These are phyloP conservation scores for Pseudoperonospora humuli DNA, from an alignment of 352 stramenopile genomes.

Conservation along the genomic window DNA sequence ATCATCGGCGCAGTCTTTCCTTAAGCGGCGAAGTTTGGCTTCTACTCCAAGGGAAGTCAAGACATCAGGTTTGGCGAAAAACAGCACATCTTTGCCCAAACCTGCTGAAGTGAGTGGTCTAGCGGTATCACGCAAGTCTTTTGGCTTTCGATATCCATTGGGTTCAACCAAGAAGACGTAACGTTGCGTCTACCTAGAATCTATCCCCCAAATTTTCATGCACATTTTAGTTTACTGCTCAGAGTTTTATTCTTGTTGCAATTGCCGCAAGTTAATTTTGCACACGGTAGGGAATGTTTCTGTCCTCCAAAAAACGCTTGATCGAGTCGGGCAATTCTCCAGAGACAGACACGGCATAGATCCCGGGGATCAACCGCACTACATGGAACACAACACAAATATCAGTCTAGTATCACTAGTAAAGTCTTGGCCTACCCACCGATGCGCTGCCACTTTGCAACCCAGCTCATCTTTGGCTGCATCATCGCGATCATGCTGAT, in stretches of 20 bases:
- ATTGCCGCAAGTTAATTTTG: slow-evolving; percentile 32
- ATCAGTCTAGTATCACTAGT: neutral
- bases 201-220: neutral
- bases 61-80: neutral
- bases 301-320: slow-evolving; percentile 82
- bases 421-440: slow-evolving; percentile 26
- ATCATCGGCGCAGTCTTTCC: slow-evolving; percentile 4
- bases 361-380: slow-evolving; percentile 76
- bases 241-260: no score
- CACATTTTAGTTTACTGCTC: neutral
- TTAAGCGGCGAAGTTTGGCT: slow-evolving; percentile 6
- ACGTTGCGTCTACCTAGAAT: neutral
- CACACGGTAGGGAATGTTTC: slow-evolving; percentile 81
- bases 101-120: slow-evolving; percentile 11
- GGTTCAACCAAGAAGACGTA: slow-evolving; percentile 4
- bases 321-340: slow-evolving; percentile 82
- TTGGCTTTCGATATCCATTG: slow-evolving; percentile 19
- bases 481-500: slow-evolving; percentile 87
- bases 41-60: neutral
- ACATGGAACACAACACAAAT: neutral
- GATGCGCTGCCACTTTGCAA: slow-evolving; percentile 86
- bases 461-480: slow-evolving; percentile 84
- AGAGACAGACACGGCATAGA: slow-evolving; percentile 84
- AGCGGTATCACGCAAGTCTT: slow-evolving; percentile 11
- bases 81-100: slow-evolving; percentile 3